Evolutionary conservation across 257 asterid species (phyloP).

Genomic region (Striga asiatica): DNA sequence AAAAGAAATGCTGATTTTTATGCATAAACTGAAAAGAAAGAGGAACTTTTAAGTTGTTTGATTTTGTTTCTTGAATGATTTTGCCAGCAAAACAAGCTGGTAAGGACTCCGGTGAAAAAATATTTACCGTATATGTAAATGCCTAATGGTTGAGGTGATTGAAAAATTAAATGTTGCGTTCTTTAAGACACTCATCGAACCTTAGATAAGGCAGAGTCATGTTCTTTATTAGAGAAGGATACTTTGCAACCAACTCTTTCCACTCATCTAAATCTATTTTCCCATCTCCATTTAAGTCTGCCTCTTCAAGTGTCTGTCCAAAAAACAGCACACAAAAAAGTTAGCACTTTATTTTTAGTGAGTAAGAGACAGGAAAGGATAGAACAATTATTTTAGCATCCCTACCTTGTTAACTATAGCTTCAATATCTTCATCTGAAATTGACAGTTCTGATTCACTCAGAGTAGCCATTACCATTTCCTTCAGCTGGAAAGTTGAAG

Average conservation of each 20-base stretch:
- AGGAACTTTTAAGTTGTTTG: too few species aligned
- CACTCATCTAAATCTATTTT: constrained; percentile 83
- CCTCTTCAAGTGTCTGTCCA: constrained; percentile 42
- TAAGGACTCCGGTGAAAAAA: too few species aligned
- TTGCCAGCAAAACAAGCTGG: too few species aligned
- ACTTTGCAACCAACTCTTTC: constrained; percentile 60
- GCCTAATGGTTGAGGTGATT: neutral
- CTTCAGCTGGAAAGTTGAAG: constrained; percentile 32
- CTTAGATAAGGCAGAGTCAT: constrained; percentile 83
- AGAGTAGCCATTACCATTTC: constrained; percentile 58
- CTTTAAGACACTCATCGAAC: constrained; percentile 25
- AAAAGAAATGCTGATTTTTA: too few species aligned
- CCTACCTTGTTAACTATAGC: constrained; percentile 57
- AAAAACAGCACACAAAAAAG: neutral
- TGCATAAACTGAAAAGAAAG: too few species aligned
- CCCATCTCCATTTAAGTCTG: constrained; percentile 64
- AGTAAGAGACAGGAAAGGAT: neutral
- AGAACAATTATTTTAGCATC: neutral
- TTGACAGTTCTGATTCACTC: constrained; percentile 32
- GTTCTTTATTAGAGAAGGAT: constrained; percentile 79
- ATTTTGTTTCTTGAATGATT: too few species aligned
- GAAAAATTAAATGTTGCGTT: neutral
- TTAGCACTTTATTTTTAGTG: neutral
- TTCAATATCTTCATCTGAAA: constrained; percentile 44
- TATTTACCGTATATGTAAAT: neutral